Base-by-base conservation (phyloP, 306 rosid genomes). In the Cicer cuneatum region DNA sequence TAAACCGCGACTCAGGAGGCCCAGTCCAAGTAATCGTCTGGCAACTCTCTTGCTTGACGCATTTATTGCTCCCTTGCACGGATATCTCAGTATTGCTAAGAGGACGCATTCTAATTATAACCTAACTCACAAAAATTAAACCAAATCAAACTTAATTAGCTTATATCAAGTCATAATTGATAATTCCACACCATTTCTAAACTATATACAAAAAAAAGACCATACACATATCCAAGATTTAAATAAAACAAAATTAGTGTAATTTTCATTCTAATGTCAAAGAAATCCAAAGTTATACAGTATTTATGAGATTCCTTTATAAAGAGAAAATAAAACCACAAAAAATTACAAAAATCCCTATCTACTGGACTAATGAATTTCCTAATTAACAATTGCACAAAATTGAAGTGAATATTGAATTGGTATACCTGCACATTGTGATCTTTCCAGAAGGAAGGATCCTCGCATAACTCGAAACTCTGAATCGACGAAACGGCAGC, bases 391-490 rank as follows among this genome's bases (percentile, higher is more conserved):
- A 29, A 29, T 29, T 3, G 35, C 35, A 29, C 35, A 29, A 4
- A 29, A 29, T 29, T 29, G 35, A 29, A 29, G 35, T 29, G 35
- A 29, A 29, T 29, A 3, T 62, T 5, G 62, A 63, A 52, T 1
- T 1, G 1, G 29, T 14, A 5, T 83, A 94, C 99, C 97, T 94
- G 99, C 38, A 94, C 99, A 72, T 92, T 94, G 79, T 92, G 96
- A 68, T 94, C 99, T 80, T 87, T 90, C 99, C 99, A 94, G 82
- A 94, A 94, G 33, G 97, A 85, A 12, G 99, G 98, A 49, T 94
- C 99, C 38, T 94, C 98, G 2, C 7, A 37, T 29, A 94, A 46
- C 84, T 94, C 99, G 56, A 92, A 94, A 82, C 87, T 86, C 61
- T 84, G 93, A 66, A 69, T 60, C 0, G 90, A 81, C 9, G 89